Evolutionary conservation across 2,329 filamentous ascomycete species (phyloP), one percentile per base, ranked within the genome.

Genomic region (Aspergillus texensis): DNA sequence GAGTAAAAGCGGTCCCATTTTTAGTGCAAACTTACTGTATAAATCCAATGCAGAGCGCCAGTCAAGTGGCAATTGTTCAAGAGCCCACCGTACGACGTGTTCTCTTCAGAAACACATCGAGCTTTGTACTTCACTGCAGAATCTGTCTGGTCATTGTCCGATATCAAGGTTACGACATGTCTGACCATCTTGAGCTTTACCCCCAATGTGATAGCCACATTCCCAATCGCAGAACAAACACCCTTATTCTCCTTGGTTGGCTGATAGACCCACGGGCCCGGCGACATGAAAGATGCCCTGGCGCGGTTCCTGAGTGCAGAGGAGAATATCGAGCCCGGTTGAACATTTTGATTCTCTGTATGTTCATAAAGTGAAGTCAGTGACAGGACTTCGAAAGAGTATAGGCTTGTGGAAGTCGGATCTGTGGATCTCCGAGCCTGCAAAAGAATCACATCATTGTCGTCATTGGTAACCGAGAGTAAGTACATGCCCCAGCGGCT

Each of bases 381-480:
- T 6, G 71, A 67, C 12, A 79, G 26, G 8, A 76, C 71, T 6
- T 75, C 69, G 3, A 75, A 61, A 28, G 65, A 60, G 45, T 74
- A 74, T 14, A 52, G 39, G 24, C 43, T 53, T n/a, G 12, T 14
- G 12, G 59, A 50, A 19, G 64, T 56, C 26, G 28, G 16, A 4
- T 52, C 48, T 32, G 28, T 52, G 4, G 48, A 52, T 32, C 72
- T 67, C 26, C 63, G 67, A 2, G 77, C 62, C 6, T 64, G 72
- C 19, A 80, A 57, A 1, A 79, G 45, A 43, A 75, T 68, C 26
- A 79, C 62, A 62, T 80, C 77, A 62, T 78, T 75, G 26, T 70
- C 68, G 67, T 82, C 80, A 60, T 79, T 81, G 1, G 75, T 72
- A 1, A 80, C 69, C 9, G 70, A 67, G 6, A 82, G 66, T 60